Percentiles rank a stretch among this genome's conserved stretches.
Conservation (phyloP, 2,329 filamentous ascomycete genomes). For the Botrytis fabae region DNA sequence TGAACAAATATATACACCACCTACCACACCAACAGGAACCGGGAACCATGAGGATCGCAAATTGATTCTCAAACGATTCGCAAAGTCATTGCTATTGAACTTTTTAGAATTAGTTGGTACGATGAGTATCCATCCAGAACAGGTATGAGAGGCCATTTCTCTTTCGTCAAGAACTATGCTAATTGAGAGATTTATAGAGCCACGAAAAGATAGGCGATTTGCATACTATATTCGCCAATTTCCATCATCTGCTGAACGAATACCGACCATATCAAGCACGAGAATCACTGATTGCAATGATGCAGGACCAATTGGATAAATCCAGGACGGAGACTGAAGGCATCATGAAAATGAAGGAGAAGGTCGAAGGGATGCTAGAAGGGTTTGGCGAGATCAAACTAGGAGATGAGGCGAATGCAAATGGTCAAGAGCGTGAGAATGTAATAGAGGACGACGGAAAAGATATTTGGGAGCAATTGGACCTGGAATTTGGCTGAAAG, state of each 20-base stretch:
- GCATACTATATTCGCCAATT: constrained; percentile 81
- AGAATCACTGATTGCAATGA: constrained; percentile 81
- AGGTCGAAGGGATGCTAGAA: constrained; percentile 71
- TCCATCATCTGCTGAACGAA: constrained; percentile 90
- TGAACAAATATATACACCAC: constrained; percentile 61
- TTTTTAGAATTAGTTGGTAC: constrained; percentile 82
- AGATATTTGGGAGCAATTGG: constrained; percentile 48
- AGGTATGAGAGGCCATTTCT: constrained; percentile 41
- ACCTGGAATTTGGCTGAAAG: constrained; percentile 43
- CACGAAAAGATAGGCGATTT: constrained; percentile 75
- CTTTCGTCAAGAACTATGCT: neutral
- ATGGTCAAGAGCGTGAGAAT: constrained; percentile 27
- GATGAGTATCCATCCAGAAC: constrained; percentile 64
- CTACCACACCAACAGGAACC: constrained; percentile 39
- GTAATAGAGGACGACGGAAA: constrained; percentile 28
- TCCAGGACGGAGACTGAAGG: constrained; percentile 71
- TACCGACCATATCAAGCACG: constrained; percentile 91
- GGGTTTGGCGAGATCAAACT: constrained; percentile 58
- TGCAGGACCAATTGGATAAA: constrained; percentile 79
- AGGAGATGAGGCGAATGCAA: constrained; percentile 22
- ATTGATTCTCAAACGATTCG: constrained; percentile 71
- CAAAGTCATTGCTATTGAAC: constrained; percentile 83
- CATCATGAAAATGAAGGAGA: constrained; percentile 66
- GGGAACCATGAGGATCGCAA: constrained; percentile 62
- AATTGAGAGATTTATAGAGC: constrained; percentile 47